Percentiles rank a stretch among this genome's conserved stretches.
Evolutionary conservation across 2,329 filamentous ascomycete species (phyloP).

Genomic region (Kalaharituber pfeilii): DNA sequence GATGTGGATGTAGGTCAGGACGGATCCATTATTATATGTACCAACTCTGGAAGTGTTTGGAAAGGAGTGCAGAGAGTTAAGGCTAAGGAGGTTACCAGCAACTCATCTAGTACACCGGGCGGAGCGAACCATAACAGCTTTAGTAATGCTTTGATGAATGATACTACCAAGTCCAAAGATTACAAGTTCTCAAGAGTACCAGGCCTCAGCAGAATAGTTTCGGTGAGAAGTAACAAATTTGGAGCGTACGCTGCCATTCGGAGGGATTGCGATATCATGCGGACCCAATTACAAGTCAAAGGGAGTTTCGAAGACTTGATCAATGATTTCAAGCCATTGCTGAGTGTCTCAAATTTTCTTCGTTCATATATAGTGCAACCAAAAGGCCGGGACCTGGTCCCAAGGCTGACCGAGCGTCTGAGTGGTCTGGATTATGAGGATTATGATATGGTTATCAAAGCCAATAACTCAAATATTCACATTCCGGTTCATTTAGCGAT

Average conservation of each 20-base stretch:
- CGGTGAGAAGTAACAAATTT: conserved; percentile 72
- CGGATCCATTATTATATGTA: conserved; percentile 86
- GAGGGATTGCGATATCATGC: conserved; percentile 66
- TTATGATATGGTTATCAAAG: background rate
- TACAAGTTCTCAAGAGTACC: conserved; percentile 91
- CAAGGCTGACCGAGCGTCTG: too few species aligned
- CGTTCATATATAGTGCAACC: too few species aligned
- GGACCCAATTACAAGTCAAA: conserved; percentile 52
- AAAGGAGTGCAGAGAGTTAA: conserved; percentile 66
- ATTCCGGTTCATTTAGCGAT: conserved; percentile 44
- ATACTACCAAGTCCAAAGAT: conserved; percentile 47
- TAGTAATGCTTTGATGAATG: too few species aligned
- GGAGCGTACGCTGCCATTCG: conserved; percentile 80
- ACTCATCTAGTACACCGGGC: conserved; percentile 9
- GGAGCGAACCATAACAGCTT: too few species aligned
- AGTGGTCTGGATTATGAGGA: background rate
- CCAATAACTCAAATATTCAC: background rate
- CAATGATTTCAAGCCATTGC: too few species aligned
- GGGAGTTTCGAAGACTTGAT: too few species aligned
- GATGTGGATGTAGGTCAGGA: conserved; percentile 84
- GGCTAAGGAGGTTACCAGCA: conserved; percentile 43
- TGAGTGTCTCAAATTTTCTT: too few species aligned
- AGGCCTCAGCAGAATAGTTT: conserved; percentile 66
- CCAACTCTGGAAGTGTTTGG: conserved; percentile 85
- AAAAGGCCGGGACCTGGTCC: too few species aligned